A percentile compares a stretch with the other conserved stretches of the same genome.
Conservation (phyloP, 2,329 filamentous ascomycete species). For the Diaporthe citrichinensis region DNA sequence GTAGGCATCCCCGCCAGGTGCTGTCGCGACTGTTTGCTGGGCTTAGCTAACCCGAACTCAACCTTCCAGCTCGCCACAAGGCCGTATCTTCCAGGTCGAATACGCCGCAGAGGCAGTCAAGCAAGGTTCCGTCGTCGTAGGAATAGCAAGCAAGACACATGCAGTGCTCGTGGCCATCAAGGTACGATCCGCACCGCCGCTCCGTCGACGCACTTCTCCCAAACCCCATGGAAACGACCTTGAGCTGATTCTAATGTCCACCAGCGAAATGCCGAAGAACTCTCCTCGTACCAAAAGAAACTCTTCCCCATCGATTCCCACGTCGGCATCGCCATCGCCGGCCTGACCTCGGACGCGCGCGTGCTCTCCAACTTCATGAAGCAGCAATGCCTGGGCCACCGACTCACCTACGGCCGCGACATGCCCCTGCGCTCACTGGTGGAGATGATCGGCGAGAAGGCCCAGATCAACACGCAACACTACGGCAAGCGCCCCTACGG, state of each 20-base stretch:
- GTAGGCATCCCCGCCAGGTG: slow-evolving; percentile 67
- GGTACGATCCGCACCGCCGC: slow-evolving; percentile 65
- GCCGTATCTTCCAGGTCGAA: slow-evolving; percentile 99
- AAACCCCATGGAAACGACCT: slow-evolving; percentile 22
- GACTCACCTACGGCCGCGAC: slow-evolving; percentile 94
- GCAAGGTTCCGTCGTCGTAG: slow-evolving; percentile 98
- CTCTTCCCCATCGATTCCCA: slow-evolving; percentile 97
- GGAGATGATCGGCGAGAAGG: slow-evolving; percentile 93
- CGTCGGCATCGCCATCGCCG: slow-evolving; percentile 94
- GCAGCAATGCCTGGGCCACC: slow-evolving; percentile 95
- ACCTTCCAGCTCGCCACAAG: slow-evolving; percentile 87
- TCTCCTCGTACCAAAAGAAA: slow-evolving; percentile 99
- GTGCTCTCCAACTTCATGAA: slow-evolving; percentile 99
- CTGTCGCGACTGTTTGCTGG: slow-evolving; percentile 42
- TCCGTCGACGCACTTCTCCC: slow-evolving; percentile 34
- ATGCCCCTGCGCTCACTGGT: slow-evolving; percentile 93
- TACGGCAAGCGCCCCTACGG: slow-evolving; percentile 98
- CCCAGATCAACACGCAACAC: slow-evolving; percentile 97
- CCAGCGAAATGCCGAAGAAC: slow-evolving; percentile 97
- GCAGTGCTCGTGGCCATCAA: slow-evolving; percentile 96
- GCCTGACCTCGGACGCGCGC: slow-evolving; percentile 96
- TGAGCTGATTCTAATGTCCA: slow-evolving; percentile 31
- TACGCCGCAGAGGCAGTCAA: slow-evolving; percentile 99
- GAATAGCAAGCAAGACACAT: slow-evolving; percentile 97
- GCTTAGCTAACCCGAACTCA: slow-evolving; percentile 49